Base-by-base conservation (phyloP, 768 basidiomycete genomes). In the Trametes punicea region DNA sequence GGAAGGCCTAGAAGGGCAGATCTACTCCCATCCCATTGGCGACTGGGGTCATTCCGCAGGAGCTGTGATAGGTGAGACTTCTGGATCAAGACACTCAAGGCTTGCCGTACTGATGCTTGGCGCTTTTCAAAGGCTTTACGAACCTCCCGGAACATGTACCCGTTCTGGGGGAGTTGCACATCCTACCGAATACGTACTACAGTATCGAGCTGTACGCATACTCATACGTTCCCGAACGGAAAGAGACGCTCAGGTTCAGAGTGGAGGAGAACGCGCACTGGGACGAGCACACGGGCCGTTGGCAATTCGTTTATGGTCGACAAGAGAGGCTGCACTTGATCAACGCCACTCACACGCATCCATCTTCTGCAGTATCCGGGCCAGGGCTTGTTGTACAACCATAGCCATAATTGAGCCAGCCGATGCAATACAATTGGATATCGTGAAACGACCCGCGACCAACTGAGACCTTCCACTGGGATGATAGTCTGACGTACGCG, bases 1-100 rank as follows among this genome's bases (percentile, higher is more conserved):
- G 10, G 76, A 78, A 61, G 74, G 70, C 3, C 74, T 82, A 44
- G 62, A 75, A 30, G 81, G 81, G 0, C 74, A 76, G 61, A 74
- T 81, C 27, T 82, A 76, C 59, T 77, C 69, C 29, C 79, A 82
- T 67, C 79, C 81, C 6, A 81, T 82, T 38, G 78, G 81, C 23
- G 80, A 80, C 60, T 81, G 76, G 73, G 81, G 80, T 15, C 80
- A 82, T 64, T 74, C 75, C 36, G 75, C 80, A 13, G 80, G 80
- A 2, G 73, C 77, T 42, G 73, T 80, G 13, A 77, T 81, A 21
- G 79, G 78, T 72, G 63, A 62, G 73, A 53, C 23, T 46, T 34
- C 50, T 49, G 39, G 45, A n/a, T n/a, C 20, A 7, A 10, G 33
- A 4, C 21, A 9, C 5, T 31, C 1, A 7, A 11, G n/a, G 1